Percentiles rank a stretch among this genome's conserved stretches.
These are phyloP conservation scores for Trametes pubescens DNA, from an alignment of 1,284 basidiomycete species.

Conservation along the genomic window DNA sequence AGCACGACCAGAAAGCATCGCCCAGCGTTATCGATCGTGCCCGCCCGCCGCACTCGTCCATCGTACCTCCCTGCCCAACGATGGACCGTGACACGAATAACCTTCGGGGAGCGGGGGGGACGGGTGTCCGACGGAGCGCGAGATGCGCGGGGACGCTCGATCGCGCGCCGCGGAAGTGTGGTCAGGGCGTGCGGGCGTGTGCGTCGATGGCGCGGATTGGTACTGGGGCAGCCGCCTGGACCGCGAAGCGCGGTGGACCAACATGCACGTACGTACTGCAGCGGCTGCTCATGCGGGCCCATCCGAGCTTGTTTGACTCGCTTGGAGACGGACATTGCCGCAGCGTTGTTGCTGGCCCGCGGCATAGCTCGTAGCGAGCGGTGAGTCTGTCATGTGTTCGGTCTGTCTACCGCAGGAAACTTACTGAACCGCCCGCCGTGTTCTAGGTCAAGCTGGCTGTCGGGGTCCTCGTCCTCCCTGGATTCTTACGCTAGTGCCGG, in stretches of 20 bases:
- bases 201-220: neutral
- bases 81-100: no score
- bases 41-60: neutral
- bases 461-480: neutral
- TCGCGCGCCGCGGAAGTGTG: no score
- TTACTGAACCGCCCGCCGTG: neutral
- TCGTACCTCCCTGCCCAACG: neutral
- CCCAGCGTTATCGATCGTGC: constrained; percentile 1
- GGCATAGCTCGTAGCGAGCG: neutral
- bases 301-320: neutral
- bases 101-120: neutral
- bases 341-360: neutral
- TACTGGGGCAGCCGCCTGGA: neutral
- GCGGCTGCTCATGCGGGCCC: neutral
- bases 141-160: neutral
- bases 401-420: neutral
- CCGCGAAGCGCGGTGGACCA: neutral
- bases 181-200: neutral
- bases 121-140: constrained; percentile 8
- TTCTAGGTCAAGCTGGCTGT: neutral
- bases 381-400: neutral
- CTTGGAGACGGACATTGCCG: neutral
- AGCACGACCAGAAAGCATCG: constrained; percentile 4
- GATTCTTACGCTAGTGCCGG: no score
- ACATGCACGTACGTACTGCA: constrained; percentile 2